These are phyloP conservation scores for Pleurotus citrinopileatus DNA, from an alignment of 768 basidiomycete species.

Conservation along the genomic window DNA sequence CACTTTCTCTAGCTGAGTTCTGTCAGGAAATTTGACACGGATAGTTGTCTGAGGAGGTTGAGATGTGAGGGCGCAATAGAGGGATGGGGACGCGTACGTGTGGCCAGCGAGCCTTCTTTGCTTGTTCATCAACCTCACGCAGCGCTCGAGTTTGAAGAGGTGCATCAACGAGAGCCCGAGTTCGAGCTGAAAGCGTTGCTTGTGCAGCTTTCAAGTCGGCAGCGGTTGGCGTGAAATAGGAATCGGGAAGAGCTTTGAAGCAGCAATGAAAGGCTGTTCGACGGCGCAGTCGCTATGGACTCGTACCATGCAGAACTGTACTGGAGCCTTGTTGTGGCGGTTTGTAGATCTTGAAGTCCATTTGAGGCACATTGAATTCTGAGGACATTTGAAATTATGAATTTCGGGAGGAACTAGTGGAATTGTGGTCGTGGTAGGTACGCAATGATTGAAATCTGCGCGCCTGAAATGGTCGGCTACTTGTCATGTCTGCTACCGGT, in stretches of 20 bases:
- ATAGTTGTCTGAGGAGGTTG: slow-evolving; percentile 64
- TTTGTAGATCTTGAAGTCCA: slow-evolving; percentile 26
- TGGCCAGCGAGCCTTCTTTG: slow-evolving; percentile 69
- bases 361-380: not conserved
- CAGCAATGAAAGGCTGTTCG: slow-evolving; percentile 6
- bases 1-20: slow-evolving; percentile 73
- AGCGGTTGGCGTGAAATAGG: slow-evolving; percentile 69
- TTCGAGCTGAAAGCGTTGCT: slow-evolving; percentile 55
- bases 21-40: slow-evolving; percentile 77
- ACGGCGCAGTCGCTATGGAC: not conserved
- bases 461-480: too few relatives aligned
- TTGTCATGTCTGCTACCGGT: too few relatives aligned
- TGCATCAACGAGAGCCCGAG: slow-evolving; percentile 61
- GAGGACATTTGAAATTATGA: too few relatives aligned
- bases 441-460: too few relatives aligned
- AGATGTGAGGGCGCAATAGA: slow-evolving; percentile 1
- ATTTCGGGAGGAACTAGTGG: too few relatives aligned
- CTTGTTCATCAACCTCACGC: slow-evolving; percentile 59
- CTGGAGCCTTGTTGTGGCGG: slow-evolving; percentile 11
- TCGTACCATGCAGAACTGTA: slow-evolving; percentile 2
- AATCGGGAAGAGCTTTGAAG: slow-evolving; percentile 56
- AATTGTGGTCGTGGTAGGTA: too few relatives aligned
- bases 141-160: slow-evolving; percentile 65
- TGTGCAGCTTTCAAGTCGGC: slow-evolving; percentile 73
- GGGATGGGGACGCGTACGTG: slow-evolving; percentile 40